Base-by-base conservation (phyloP, 179 eudicot genomes). In the Carnegiea gigantea region DNA sequence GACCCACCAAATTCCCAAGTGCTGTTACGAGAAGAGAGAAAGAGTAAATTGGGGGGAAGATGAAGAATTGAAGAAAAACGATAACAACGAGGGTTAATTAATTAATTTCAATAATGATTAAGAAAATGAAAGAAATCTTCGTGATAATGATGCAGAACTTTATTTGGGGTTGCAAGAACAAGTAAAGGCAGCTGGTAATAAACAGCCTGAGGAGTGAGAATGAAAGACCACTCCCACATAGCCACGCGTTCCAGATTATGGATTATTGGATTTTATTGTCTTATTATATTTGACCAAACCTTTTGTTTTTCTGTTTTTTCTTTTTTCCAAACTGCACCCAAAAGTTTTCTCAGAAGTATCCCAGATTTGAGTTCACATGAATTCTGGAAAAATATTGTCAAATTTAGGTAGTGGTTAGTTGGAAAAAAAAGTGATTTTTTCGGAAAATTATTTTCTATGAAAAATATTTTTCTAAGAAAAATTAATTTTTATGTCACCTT, bases 1-100 rank as follows among this genome's bases (percentile, higher is more conserved):
- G 75, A 71, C 76, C 54, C 28, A n/a, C 15, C 28, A 73, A 73
- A 73, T 73, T 40, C 54, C 44, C 15, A n/a, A 20, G 76, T 43
- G 76, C 8, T 44, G 43, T 73, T 44, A 21, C 44, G 76, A 44
- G 54, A 30, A 21, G 54, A 40, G 30, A 40, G 51, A 23, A 44
- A 21, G 54, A 40, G 40, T 26, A 28, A 26, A 28, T 2, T 30
- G 40, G 70, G 36, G 72, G 40, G 72, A 23, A 67, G 72, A 67
- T 67, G 38, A 65, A 28, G 72, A 26, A 21, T 26, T 67, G 38
- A 65, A 67, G 72, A 26, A 10, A 67, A 67, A 67, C 72, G 40
- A 67, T 11, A 14, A 2, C 23, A 10, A 13, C 20, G 40, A 9
- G 1, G 72, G 11, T 30, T 13, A 67, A 9, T 26, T 26, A 28